Conservation (phyloP, 371 early-diverging fungal genomes). For the Umbelopsis sp. region DNA sequence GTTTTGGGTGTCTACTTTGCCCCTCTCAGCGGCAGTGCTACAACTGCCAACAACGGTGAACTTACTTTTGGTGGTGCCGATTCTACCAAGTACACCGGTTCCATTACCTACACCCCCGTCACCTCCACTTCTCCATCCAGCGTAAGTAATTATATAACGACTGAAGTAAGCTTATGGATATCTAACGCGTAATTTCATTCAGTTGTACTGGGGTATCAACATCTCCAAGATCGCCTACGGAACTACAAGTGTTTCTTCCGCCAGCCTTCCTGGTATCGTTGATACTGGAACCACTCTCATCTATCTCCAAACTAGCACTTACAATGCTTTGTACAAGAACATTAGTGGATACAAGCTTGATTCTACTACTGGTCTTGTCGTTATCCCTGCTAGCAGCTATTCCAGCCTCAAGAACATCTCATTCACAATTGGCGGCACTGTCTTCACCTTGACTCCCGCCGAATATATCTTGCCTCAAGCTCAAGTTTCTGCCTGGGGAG, state of each 20-base stretch:
- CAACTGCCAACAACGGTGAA: constrained; percentile 23
- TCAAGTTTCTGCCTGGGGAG: constrained; percentile 16
- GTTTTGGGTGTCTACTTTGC: constrained; percentile 18
- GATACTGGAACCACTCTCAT: constrained; percentile 56
- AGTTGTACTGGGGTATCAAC: constrained; percentile 23
- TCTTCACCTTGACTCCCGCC: constrained; percentile 20
- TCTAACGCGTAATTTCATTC: neutral
- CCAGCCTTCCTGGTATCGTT: constrained; percentile 37
- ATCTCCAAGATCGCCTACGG: constrained; percentile 20
- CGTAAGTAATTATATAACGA: neutral
- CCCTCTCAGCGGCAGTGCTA: constrained; percentile 12
- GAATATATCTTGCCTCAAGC: constrained; percentile 18
- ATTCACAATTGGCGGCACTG: constrained; percentile 28
- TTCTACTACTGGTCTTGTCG: constrained; percentile 6
- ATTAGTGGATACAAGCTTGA: neutral
- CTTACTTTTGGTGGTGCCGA: constrained; percentile 25
- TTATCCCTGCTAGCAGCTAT: constrained; percentile 18
- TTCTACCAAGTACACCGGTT: constrained; percentile 22
- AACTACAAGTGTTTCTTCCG: constrained; percentile 18
- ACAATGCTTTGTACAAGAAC: constrained; percentile 9
- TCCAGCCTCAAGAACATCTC: constrained; percentile 20
- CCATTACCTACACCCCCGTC: constrained; percentile 24
- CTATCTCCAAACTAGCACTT: constrained; percentile 35
- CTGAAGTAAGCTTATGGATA: neutral
- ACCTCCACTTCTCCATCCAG: constrained; percentile 21